Conservation (phyloP, 495 filamentous ascomycete genomes). For the Penicillium robsamsonii region DNA sequence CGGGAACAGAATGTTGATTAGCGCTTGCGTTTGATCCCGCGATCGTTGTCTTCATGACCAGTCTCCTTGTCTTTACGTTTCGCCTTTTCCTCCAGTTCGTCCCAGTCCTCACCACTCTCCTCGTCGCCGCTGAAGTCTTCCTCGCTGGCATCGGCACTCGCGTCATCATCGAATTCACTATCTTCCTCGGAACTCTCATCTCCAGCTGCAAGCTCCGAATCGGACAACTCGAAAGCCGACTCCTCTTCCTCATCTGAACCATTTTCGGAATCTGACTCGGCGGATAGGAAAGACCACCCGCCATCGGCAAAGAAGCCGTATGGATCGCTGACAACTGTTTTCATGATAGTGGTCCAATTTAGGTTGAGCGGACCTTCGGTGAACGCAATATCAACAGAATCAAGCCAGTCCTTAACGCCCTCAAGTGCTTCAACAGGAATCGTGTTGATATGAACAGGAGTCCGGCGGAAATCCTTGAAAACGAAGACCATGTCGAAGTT, state of each 20-base stretch:
- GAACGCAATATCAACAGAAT: conserved; percentile 90
- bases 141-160: conserved; percentile 72
- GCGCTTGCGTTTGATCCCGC: conserved; percentile 56
- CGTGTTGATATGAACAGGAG: conserved; percentile 92
- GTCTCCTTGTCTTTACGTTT: conserved; percentile 81
- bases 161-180: conserved; percentile 89
- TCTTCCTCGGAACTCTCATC: conserved; percentile 85
- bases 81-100: conserved; percentile 86
- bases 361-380: conserved; percentile 95
- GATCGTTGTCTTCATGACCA: conserved; percentile 68
- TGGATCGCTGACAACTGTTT: conserved; percentile 90
- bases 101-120: conserved; percentile 87
- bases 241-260: conserved; percentile 81
- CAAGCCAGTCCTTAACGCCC: conserved; percentile 96
- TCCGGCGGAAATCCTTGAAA: conserved; percentile 89
- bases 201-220: conserved; percentile 74
- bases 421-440: conserved; percentile 95
- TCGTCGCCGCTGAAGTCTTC: conserved; percentile 72
- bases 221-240: conserved; percentile 83
- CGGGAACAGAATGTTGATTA: conserved; percentile 18
- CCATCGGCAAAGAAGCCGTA: conserved; percentile 94
- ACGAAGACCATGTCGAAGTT: conserved; percentile 99
- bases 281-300: conserved; percentile 89
- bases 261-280: conserved; percentile 84
- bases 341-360: conserved; percentile 99